Percentiles rank a stretch among this genome's conserved stretches.
phyloP scores from a whole-genome alignment of 805 yeast genomes.

The Wickerhamiella hasegawae region DNA sequence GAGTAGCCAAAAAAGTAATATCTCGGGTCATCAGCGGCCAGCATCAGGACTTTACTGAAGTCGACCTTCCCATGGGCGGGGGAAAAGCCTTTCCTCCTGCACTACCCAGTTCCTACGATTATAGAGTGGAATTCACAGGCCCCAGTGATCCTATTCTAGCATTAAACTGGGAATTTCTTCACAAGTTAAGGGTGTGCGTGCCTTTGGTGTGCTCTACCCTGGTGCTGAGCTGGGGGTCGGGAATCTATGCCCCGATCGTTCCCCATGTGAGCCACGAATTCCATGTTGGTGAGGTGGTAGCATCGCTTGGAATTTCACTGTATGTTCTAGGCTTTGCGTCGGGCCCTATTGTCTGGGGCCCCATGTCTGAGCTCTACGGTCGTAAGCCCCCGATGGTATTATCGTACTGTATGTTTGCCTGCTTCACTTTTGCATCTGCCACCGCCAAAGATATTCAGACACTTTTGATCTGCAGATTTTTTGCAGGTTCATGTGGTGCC shows the following conservation, averaged over 20 bases:
- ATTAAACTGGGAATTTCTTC: slow-evolving; percentile 3
- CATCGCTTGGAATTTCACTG: slow-evolving; percentile 58
- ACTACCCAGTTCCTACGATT: slow-evolving; percentile 5
- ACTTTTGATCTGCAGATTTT: slow-evolving; percentile 55
- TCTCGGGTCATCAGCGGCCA: too few species aligned
- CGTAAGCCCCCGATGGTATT: slow-evolving; percentile 38
- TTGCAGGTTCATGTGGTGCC: slow-evolving; percentile 64
- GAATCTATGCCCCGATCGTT: slow-evolving; percentile 24
- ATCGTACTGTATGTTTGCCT: slow-evolving; percentile 33
- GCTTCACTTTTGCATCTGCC: slow-evolving; percentile 55
- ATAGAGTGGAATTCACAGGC: slow-evolving; percentile 6
- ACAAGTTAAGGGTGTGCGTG: slow-evolving; percentile 1
- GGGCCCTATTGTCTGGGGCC: slow-evolving; percentile 87
- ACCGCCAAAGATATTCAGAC: slow-evolving; percentile 59
- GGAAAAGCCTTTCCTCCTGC: slow-evolving; percentile 6
- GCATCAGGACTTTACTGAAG: too few species aligned
- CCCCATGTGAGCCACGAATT: slow-evolving; percentile 32
- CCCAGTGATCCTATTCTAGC: slow-evolving; percentile 3
- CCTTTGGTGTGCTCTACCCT: slow-evolving; percentile 13
- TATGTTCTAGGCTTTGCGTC: slow-evolving; percentile 85
- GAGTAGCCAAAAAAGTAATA: too few species aligned
- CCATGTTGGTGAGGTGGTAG: slow-evolving; percentile 51
- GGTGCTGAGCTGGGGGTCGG: slow-evolving; percentile 3
- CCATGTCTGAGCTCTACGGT: slow-evolving; percentile 24
- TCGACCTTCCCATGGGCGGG: slow-evolving; percentile 6